A percentile compares a stretch with the other conserved stretches of the same genome.
Evolutionary conservation across 306 rosid genomes (phyloP).

Genomic region (Cyclanthera cordifolia): DNA sequence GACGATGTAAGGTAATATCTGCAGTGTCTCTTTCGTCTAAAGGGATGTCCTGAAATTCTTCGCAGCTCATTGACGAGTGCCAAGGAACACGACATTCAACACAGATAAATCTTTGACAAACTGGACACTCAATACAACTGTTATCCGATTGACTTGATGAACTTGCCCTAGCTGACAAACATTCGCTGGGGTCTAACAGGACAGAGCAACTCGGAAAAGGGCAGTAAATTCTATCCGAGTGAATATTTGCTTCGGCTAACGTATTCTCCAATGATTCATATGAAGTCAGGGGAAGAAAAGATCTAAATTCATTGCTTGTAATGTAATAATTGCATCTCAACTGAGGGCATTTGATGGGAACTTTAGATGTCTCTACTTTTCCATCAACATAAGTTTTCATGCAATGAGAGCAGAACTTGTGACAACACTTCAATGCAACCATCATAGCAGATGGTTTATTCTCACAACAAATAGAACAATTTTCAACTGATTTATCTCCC

Average conservation of each 20-base stretch:
- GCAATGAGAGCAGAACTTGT: conserved; percentile 78
- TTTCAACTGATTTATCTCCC: conserved; percentile 45
- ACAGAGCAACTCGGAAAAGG: conserved; percentile 80
- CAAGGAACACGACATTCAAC: conserved; percentile 80
- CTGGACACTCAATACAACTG: conserved; percentile 77
- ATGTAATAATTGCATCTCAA: conserved; percentile 63
- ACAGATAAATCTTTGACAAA: conserved; percentile 69
- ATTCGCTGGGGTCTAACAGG: conserved; percentile 59
- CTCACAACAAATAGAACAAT: conserved; percentile 80
- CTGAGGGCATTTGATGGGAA: conserved; percentile 79
- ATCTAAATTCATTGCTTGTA: conserved; percentile 46
- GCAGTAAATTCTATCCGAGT: conserved; percentile 58
- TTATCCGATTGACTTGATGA: conserved; percentile 75
- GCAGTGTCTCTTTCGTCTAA: conserved; percentile 68
- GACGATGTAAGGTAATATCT: conserved; percentile 55
- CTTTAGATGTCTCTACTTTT: conserved; percentile 59
- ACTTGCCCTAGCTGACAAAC: conserved; percentile 53
- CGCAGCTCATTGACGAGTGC: conserved; percentile 85
- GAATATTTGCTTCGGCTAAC: conserved; percentile 45
- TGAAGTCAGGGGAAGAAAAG: conserved; percentile 67
- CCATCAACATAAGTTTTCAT: conserved; percentile 61
- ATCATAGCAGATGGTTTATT: conserved; percentile 63
- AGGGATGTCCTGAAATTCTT: conserved; percentile 60
- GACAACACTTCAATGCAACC: conserved; percentile 82
- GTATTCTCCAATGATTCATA: conserved; percentile 56